A percentile compares a stretch with the other conserved stretches of the same genome.
phyloP scores from a whole-genome alignment of 2,329 filamentous ascomycete species.

The Phialophora macrospora region DNA sequence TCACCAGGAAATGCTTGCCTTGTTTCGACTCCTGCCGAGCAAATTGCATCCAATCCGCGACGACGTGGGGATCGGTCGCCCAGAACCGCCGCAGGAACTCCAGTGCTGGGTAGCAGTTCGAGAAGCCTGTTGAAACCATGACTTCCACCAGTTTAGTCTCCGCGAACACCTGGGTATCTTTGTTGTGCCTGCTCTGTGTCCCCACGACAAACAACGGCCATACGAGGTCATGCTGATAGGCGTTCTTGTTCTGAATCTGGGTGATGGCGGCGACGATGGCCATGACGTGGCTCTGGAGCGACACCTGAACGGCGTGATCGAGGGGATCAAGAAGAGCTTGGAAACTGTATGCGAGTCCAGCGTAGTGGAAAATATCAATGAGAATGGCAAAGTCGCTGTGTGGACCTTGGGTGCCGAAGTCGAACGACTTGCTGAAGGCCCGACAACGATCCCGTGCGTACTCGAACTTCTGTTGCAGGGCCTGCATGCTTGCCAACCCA shows the following conservation, averaged over 20 bases:
- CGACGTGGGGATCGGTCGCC: conserved; percentile 17
- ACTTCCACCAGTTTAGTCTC: conserved; percentile 22
- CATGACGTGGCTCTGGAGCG: conserved; percentile 16
- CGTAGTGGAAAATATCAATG: conserved; percentile 40
- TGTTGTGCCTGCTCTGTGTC: conserved; percentile 35
- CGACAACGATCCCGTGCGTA: conserved; percentile 35
- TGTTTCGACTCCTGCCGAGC: conserved; percentile 22
- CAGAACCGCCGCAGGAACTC: conserved; percentile 38
- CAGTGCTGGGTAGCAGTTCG: conserved; percentile 31
- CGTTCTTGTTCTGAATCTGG: conserved; percentile 21
- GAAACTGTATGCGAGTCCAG: conserved; percentile 40
- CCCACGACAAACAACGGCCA: conserved; percentile 42
- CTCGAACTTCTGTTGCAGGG: conserved; percentile 23
- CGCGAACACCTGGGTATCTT: conserved; percentile 22
- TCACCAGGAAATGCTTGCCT: conserved; percentile 28
- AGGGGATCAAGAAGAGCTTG: conserved; percentile 35
- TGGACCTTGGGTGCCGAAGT: conserved; percentile 31
- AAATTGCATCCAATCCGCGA: conserved; percentile 28
- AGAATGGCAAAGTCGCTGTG: conserved; percentile 37
- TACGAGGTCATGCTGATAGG: conserved; percentile 40
- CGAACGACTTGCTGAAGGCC: conserved; percentile 28
- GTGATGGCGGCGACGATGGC: conserved; percentile 16
- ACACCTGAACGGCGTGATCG: conserved; percentile 23
- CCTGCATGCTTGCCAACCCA: conserved; percentile 11
- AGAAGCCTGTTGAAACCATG: conserved; percentile 29